These are phyloP conservation scores for Citrus glauca DNA, from an alignment of 345 rosid species.

Conservation along the genomic window DNA sequence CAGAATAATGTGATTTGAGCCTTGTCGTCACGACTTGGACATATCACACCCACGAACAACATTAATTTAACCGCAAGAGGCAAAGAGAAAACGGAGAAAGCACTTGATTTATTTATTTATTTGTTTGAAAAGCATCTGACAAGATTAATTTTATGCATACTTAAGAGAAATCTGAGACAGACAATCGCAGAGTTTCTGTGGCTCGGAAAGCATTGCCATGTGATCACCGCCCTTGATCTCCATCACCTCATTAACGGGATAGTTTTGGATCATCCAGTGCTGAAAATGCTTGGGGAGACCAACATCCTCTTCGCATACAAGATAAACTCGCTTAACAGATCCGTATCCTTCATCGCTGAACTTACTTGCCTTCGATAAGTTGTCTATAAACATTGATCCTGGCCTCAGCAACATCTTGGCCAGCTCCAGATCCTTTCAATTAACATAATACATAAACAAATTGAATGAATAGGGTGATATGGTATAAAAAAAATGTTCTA, in stretches of 20 bases:
- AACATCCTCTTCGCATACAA: slow-evolving; percentile 23
- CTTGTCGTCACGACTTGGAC: not conserved
- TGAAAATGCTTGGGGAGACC: slow-evolving; percentile 10
- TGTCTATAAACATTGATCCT: slow-evolving; percentile 14
- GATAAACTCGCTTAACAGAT: slow-evolving; percentile 13
- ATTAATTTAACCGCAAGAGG: no score
- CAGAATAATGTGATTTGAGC: no score
- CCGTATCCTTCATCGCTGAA: slow-evolving; percentile 23
- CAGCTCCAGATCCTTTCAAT: slow-evolving; percentile 30
- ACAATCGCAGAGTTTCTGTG: slow-evolving; percentile 24
- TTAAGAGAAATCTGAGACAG: slow-evolving; percentile 23
- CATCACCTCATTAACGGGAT: slow-evolving; percentile 14
- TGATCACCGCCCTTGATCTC: slow-evolving; percentile 29
- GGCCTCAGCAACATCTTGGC: slow-evolving; percentile 28
- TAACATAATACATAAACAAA: not conserved
- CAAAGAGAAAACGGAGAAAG: no score
- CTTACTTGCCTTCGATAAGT: slow-evolving; percentile 18
- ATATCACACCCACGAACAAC: not conserved
- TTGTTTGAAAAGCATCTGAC: no score
- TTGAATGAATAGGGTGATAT: not conserved
- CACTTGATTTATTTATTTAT: no score
- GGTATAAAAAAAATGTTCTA: not conserved
- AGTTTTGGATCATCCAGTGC: slow-evolving; percentile 30
- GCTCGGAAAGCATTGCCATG: slow-evolving; percentile 40
- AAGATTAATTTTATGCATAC: slow-evolving; percentile 7